A percentile compares a stretch with the other conserved stretches of the same genome.
These are phyloP conservation scores for Tuber calosporum DNA, from an alignment of 495 filamentous ascomycete species.

Conservation along the genomic window DNA sequence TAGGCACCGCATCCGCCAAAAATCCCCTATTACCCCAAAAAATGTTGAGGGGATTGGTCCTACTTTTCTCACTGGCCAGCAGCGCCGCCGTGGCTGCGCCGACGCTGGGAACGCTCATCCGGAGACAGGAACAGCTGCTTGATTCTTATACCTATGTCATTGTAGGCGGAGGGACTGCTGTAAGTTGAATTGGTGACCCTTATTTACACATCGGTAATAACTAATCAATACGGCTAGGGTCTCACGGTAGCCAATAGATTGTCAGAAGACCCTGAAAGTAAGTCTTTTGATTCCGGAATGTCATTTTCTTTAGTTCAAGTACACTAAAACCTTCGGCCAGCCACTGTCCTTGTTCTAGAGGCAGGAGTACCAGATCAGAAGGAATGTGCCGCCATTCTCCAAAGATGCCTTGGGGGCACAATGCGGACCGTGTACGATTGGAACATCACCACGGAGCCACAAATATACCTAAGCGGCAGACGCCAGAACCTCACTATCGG, in stretches of 20 bases:
- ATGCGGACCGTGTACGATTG: constrained; percentile 32
- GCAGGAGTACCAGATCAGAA: constrained; percentile 32
- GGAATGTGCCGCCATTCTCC: constrained; percentile 32
- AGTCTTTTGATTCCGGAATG: constrained; percentile 1
- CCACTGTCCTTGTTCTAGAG: constrained; percentile 37
- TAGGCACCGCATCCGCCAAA: neutral
- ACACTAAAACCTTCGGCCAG: constrained; percentile 8
- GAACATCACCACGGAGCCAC: constrained; percentile 39
- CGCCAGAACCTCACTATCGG: constrained; percentile 39
- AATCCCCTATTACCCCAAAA: neutral
- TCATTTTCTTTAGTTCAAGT: constrained; percentile 31
- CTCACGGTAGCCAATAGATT: constrained; percentile 48
- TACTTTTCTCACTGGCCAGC: constrained; percentile 12
- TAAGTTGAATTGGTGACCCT: constrained; percentile 13
- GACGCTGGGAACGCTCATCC: constrained; percentile 18
- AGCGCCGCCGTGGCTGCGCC: constrained; percentile 13
- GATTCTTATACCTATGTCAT: constrained; percentile 50
- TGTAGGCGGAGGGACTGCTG: constrained; percentile 47
- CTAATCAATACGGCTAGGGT: constrained; percentile 42
- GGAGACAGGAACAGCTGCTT: constrained; percentile 27
- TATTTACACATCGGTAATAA: neutral
- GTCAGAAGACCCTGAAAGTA: constrained; percentile 42
- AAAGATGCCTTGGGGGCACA: constrained; percentile 29
- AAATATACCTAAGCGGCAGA: constrained; percentile 19
- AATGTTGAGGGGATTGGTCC: constrained; percentile 22